Evolutionary conservation across 495 filamentous ascomycete species (phyloP).

Genomic region (Talaromyces ruber): DNA sequence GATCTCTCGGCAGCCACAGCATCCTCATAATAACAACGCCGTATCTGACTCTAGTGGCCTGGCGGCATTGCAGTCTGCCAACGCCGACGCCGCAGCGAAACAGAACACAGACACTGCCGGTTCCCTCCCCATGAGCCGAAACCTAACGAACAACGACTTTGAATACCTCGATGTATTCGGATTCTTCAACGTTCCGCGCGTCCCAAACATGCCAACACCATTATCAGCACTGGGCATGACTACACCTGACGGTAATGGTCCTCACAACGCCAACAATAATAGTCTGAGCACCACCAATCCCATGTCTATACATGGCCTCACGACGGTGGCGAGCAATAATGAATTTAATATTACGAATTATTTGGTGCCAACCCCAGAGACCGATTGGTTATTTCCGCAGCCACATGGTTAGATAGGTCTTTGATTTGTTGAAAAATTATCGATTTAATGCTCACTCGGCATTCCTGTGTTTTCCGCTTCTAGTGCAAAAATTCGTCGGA

Average conservation of each 20-base stretch:
- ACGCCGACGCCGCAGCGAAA: background rate
- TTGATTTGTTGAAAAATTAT: background rate
- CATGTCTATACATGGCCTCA: slow-evolving; percentile 35
- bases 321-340: slow-evolving; percentile 23
- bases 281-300: slow-evolving; percentile 15
- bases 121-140: slow-evolving; percentile 27
- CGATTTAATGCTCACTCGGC: background rate
- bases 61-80: background rate
- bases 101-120: background rate
- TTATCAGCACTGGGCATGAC: slow-evolving; percentile 20
- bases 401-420: slow-evolving; percentile 14
- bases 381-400: slow-evolving; percentile 37
- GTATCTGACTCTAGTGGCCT: background rate
- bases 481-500: no score
- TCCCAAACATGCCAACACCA: slow-evolving; percentile 32
- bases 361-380: slow-evolving; percentile 37
- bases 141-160: slow-evolving; percentile 68
- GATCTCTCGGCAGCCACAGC: slow-evolving; percentile 70
- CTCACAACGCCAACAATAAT: background rate
- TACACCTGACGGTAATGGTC: slow-evolving; percentile 7
- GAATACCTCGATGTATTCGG: slow-evolving; percentile 92
- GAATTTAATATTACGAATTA: slow-evolving; percentile 44
- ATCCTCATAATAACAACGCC: background rate
- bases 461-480: no score
- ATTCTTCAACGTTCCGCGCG: slow-evolving; percentile 81